phyloP scores from a whole-genome alignment of 208 protist genomes.

The Porcisia deanei region DNA sequence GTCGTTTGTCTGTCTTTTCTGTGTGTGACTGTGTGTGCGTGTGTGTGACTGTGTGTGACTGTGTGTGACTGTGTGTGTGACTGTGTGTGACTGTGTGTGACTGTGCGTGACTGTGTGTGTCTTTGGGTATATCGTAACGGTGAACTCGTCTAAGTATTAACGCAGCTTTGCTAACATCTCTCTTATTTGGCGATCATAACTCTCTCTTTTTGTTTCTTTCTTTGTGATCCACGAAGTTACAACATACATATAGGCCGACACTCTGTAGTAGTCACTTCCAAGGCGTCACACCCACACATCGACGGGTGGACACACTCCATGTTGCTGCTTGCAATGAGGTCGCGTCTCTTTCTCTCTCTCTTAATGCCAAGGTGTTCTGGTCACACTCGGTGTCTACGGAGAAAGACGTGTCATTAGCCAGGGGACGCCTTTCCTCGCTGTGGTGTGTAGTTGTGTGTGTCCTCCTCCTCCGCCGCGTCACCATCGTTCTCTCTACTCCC shows the following conservation, averaged over 20 bases:
- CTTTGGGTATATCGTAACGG: neutral
- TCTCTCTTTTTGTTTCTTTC: neutral
- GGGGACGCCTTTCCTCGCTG: neutral
- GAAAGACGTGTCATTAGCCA: neutral
- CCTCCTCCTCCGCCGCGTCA: neutral
- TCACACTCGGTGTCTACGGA: neutral
- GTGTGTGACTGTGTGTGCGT: neutral
- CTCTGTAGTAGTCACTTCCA: too few relatives aligned
- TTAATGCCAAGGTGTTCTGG: neutral
- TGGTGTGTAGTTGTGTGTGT: neutral
- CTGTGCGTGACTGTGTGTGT: neutral
- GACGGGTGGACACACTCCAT: neutral
- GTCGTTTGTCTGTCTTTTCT: neutral
- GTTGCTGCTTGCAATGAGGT: neutral
- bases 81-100: neutral
- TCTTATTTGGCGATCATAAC: neutral
- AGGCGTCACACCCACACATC: neutral
- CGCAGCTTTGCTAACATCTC: neutral
- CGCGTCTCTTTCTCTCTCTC: neutral
- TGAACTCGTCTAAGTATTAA: conserved; percentile 10
- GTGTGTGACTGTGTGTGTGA: neutral
- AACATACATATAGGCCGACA: too few relatives aligned
- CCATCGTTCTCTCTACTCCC: neutral
- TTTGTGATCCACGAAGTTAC: too few relatives aligned
- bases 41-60: neutral